Percentiles rank a stretch among this genome's conserved stretches.
Conservation (phyloP, 2,329 filamentous ascomycete genomes). For the Fusarium burgessii region DNA sequence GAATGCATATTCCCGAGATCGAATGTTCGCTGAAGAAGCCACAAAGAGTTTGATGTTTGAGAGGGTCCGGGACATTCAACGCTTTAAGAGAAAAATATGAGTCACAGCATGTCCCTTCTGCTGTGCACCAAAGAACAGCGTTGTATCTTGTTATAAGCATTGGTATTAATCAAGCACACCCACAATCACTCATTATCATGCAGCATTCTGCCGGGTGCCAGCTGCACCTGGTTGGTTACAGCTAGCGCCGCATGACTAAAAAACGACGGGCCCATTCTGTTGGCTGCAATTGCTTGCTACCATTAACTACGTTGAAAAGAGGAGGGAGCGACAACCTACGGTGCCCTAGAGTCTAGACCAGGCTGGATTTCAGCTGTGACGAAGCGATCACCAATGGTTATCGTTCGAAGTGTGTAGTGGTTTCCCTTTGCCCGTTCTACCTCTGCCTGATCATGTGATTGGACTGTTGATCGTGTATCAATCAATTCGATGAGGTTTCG, state of each 20-base stretch:
- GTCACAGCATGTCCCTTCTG: not conserved
- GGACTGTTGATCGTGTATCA: slow-evolving; percentile 2
- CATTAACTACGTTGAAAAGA: not conserved
- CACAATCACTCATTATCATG: slow-evolving; percentile 1
- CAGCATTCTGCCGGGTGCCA: slow-evolving; percentile 12
- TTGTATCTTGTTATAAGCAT: not conserved
- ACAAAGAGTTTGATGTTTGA: not conserved
- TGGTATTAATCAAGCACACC: not conserved
- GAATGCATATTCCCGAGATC: not conserved
- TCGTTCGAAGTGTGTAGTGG: not conserved
- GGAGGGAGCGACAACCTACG: slow-evolving; percentile 18
- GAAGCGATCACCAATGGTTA: not conserved
- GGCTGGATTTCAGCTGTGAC: slow-evolving; percentile 6
- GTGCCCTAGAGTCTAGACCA: slow-evolving; percentile 29
- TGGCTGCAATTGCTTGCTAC: slow-evolving; percentile 8
- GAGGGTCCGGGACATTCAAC: not conserved
- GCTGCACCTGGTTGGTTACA: slow-evolving; percentile 31
- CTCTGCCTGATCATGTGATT: not conserved
- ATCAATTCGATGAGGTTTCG: not conserved
- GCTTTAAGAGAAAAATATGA: not conserved
- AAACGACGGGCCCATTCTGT: not conserved
- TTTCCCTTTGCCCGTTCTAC: not conserved
- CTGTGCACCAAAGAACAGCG: not conserved
- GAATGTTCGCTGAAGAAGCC: slow-evolving; percentile 1
- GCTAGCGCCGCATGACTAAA: slow-evolving; percentile 24